These are phyloP conservation scores for Tricladium varicosporioides DNA, from an alignment of 2,329 filamentous ascomycete species.

Conservation along the genomic window DNA sequence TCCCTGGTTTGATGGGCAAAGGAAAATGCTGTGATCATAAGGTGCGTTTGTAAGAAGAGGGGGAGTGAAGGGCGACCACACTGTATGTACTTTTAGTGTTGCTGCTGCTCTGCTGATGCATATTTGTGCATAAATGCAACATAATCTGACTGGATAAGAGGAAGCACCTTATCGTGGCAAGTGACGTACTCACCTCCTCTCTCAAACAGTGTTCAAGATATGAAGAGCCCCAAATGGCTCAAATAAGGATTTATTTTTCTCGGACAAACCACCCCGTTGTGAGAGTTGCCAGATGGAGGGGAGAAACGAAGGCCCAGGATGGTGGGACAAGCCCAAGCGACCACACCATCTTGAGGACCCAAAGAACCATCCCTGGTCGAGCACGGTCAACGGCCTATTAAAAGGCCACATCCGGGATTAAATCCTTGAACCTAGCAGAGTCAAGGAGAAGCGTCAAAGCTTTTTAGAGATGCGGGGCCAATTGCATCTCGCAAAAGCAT, in stretches of 20 bases:
- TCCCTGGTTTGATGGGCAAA: too few relatives aligned
- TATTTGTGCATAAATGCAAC: not conserved
- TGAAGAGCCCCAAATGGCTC: not conserved
- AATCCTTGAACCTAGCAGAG: constrained; percentile 15
- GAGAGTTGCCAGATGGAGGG: not conserved
- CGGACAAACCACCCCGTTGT: constrained; percentile 11
- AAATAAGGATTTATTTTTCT: not conserved
- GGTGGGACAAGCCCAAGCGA: constrained; percentile 6
- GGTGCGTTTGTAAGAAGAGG: too few relatives aligned
- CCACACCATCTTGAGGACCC: constrained; percentile 7
- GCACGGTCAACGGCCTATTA: constrained; percentile 21
- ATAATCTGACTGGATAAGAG: not conserved
- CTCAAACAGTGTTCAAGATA: not conserved
- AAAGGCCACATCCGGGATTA: constrained; percentile 13
- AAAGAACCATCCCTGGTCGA: constrained; percentile 10
- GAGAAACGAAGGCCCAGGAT: not conserved
- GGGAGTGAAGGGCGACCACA: too few relatives aligned
- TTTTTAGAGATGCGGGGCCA: constrained; percentile 10
- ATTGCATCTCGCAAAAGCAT: not conserved
- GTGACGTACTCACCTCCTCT: not conserved
- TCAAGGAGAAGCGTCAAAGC: constrained; percentile 2
- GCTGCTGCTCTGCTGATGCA: too few relatives aligned
- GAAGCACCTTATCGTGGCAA: not conserved
- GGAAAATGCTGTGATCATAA: too few relatives aligned
- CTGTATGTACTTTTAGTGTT: too few relatives aligned